Base-by-base conservation (phyloP, 768 basidiomycete species). In the Serendipita indica region DNA sequence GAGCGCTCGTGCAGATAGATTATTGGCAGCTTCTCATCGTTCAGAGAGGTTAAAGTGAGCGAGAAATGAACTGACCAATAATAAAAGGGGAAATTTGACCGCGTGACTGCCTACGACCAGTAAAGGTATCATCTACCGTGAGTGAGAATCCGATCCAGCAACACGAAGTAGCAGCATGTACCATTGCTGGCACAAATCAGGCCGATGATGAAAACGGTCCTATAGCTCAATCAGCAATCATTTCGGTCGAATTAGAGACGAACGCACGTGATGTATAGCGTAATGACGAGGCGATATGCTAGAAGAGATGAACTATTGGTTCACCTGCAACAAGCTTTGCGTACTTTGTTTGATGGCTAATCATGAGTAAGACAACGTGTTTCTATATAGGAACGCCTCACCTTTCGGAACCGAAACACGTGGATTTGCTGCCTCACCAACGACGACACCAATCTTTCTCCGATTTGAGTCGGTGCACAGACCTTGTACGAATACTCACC, bases 321-420 rank as follows among this genome's bases (percentile, higher is more conserved):
- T 27, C 49, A 54, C 30, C 49, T 27, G 22, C 14, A 18, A 39
- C n/a, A n/a, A n/a, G n/a, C n/a, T n/a, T n/a, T n/a, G n/a, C n/a
- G 16, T 32, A 54, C 49, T 54, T 27, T 54, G 49, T 30, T 54
- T 54, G 30, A 54, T 32, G n/a, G 49, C 49, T 54, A 32, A 7
- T 7, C 27, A n/a, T 43, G 16, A 43, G 41, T 43, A 43, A 39
- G 18, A 7, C 16, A 5, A n/a, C 18, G 41, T 7, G 7, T 43
- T 43, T n/a, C 7, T 18, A 43, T 6, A n/a, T 43, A 30, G 49
- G 20, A 4, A 20, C 30, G 41, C 7, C 49, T 54, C 49, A 54
- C 49, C 49, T 54, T 27, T 54, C 10, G 49, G 49, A 10, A 54
- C 49, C 20, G 12, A 20, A 7, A 16, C n/a, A n/a, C 49, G 20